Base-by-base conservation (phyloP, 257 asterid genomes). In the Rehmannia glutinosa region DNA sequence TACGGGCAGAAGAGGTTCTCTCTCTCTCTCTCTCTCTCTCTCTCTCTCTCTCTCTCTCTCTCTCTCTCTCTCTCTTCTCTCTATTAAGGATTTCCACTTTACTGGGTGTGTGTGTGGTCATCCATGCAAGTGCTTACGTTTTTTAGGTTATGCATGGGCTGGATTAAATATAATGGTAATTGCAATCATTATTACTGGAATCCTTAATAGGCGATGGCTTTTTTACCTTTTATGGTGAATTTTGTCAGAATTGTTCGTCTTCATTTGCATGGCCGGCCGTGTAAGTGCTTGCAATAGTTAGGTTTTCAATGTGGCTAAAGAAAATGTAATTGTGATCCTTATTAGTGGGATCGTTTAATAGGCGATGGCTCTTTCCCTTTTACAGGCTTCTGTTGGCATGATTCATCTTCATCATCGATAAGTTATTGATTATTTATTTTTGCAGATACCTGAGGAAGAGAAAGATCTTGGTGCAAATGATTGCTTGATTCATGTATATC, bases 1-100 rank as follows among this genome's bases (percentile, higher is more conserved):
- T 83, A 68, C 86, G 86, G 58, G 91, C 84, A 73, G 87, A 84
- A 61, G 91, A 84, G 87, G 90, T 83, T 36, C 64, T 51, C 71
- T 64, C 73, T 69, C 73, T 57, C 73, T 50, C 73, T 57, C 70
- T 21, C 45, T 63, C 62, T 61, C 60, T 35, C 61, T 55, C 56
- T 38, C 43, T 17, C 9, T 27, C 24, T 43, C 64, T 51, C 71
- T 69, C 73, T 69, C 73, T 63, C 73, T 50, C 73, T 63, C 70
- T 30, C 54, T 71, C 68, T 59, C 66, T 54, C 67, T 62, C 64
- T 38, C 54, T 12, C 17, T 24, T n/a, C n/a, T n/a, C n/a, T n/a
- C n/a, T n/a, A n/a, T n/a, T n/a, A n/a, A n/a, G n/a, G n/a, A n/a
- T n/a, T n/a, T n/a, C n/a, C n/a, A n/a, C n/a, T n/a, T n/a, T n/a